Evolutionary conservation across 495 filamentous ascomycete genomes (phyloP).

Genomic region (Diplogelasinospora grovesii): DNA sequence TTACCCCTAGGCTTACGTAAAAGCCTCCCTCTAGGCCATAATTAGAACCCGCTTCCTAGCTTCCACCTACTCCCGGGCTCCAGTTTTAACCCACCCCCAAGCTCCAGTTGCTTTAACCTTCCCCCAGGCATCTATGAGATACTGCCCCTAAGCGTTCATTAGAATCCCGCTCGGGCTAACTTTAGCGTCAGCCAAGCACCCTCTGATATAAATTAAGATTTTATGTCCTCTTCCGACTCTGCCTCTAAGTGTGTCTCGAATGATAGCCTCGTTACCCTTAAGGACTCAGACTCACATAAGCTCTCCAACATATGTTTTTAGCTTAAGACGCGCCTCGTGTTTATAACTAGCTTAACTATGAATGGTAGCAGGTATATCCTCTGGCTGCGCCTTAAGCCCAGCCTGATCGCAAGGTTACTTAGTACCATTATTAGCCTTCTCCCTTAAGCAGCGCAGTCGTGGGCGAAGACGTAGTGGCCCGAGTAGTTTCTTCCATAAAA

Average conservation of each 20-base stretch:
- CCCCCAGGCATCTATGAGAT: constrained; percentile 1
- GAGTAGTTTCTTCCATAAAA: constrained; percentile 7
- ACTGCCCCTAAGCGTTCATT: neutral
- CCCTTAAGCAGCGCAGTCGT: constrained; percentile 4
- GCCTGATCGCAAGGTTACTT: constrained; percentile 5
- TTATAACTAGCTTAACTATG: constrained; percentile 1
- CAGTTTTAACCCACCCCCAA: too few species aligned
- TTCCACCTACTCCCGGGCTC: too few species aligned
- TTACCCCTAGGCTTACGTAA: too few species aligned
- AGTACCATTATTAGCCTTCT: constrained; percentile 4
- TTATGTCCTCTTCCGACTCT: neutral
- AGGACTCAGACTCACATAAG: neutral
- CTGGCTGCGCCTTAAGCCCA: constrained; percentile 4
- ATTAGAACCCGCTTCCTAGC: constrained; percentile 2
- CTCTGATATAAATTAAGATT: neutral
- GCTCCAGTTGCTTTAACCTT: too few species aligned
- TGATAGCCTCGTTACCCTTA: neutral
- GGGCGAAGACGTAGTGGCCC: constrained; percentile 5
- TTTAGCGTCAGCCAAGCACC: neutral
- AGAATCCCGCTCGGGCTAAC: constrained; percentile 1
- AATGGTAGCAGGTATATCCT: constrained; percentile 1
- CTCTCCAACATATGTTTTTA: constrained; percentile 4
- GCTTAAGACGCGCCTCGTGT: constrained; percentile 6
- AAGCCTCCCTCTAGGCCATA: constrained; percentile 1
- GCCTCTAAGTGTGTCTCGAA: neutral